These are phyloP conservation scores for Wickerhamomyces canadensis DNA, from an alignment of 805 yeast genomes.

Conservation along the genomic window DNA sequence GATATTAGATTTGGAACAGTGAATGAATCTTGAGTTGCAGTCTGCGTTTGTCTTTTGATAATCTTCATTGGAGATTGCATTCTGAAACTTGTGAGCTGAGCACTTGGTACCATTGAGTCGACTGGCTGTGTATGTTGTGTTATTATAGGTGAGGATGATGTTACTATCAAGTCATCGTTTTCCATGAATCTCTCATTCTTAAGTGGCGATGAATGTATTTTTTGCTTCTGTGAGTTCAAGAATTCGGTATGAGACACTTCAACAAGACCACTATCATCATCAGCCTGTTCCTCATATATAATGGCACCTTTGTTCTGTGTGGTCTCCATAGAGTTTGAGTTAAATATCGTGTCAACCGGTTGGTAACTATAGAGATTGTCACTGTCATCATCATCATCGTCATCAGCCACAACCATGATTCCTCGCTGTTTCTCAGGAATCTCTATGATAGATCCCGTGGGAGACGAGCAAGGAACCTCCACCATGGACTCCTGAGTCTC, in stretches of 20 bases:
- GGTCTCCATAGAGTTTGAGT: not conserved
- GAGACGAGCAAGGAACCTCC: not conserved
- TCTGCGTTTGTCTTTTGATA: conserved; percentile 12
- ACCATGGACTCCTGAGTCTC: not conserved
- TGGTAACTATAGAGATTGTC: not conserved
- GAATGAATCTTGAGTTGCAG: conserved; percentile 15
- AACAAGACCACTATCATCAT: conserved; percentile 2
- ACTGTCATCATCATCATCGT: not conserved
- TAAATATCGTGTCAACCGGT: not conserved
- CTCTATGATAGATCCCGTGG: not conserved
- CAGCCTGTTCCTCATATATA: not conserved
- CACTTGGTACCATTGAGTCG: conserved; percentile 11
- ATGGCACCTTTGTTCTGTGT: not conserved
- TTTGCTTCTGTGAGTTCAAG: conserved; percentile 9
- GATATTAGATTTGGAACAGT: conserved; percentile 14
- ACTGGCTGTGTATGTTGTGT: not conserved
- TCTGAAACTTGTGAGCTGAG: conserved; percentile 22
- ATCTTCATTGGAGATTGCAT: conserved; percentile 19
- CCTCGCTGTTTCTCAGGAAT: not conserved
- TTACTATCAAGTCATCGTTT: no score
- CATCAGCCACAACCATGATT: not conserved
- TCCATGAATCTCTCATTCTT: no score
- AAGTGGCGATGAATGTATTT: no score
- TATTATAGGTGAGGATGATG: not conserved
- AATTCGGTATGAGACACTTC: conserved; percentile 14